Base-by-base conservation (phyloP, 495 filamentous ascomycete genomes). In the Haplographium delicatum region DNA sequence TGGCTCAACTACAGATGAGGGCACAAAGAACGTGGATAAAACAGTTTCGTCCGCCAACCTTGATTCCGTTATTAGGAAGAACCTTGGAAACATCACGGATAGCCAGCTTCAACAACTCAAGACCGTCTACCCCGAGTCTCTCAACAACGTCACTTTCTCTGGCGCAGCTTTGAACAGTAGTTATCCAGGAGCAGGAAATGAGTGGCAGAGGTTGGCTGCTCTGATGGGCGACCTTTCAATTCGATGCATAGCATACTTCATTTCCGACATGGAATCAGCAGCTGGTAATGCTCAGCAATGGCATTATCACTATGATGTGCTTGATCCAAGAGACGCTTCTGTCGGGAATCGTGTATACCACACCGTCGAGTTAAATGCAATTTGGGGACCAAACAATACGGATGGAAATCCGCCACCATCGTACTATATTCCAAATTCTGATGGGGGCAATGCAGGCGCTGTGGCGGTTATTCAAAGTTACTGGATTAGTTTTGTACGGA, bases 401-500 rank as follows among this genome's bases (percentile, higher is more conserved):
- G 41, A 38, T 19, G 52, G 45, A 4, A 27, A 19, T 11, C 38
- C 52, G 1, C 83, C 82, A 3, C 57, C 61, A 11, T 82, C 76
- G 24, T 86, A 88, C 49, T 62, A 54, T 19, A 70, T 68, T 3
- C 63, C 62, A 4, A 66, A 63, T 41, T 66, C 56, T 2, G 82
- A 85, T 50, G 71, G 45, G 6, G 45, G 45, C 13, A 48, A 38
- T 20, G 33, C 30, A 1, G 40, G 10, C 20, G 30, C 31, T 15
- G 33, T 51, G 0, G 69, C 75, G 0, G 63, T 83, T 2, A 74
- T 84, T 55, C 81, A 84, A 56, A 74, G 70, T 0, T 86, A 86
- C 59, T 85, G 79, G 81, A 75, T 78, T 1, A 84, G 80, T 54
- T 86, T 86, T 58, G 78, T 86, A 45, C 66, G 71, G 37, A 69